A percentile compares a stretch with the other conserved stretches of the same genome.
phyloP scores from a whole-genome alignment of 805 yeast genomes.

The Monosporozyma solicola region DNA sequence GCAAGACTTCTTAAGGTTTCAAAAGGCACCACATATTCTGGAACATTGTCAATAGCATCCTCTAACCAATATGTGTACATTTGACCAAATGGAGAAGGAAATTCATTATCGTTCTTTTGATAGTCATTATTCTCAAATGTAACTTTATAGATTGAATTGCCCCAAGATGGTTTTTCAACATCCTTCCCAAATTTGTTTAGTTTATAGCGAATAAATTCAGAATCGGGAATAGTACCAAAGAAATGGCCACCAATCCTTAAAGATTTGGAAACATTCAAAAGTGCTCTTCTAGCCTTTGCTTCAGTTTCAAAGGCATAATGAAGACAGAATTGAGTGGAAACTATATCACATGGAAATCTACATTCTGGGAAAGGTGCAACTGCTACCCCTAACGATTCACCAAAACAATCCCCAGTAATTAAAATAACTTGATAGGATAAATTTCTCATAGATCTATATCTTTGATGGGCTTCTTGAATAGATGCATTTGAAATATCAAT shows the following conservation, averaged over 20 bases:
- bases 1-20: slow-evolving; percentile 78
- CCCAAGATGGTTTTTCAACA: slow-evolving; percentile 59
- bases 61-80: slow-evolving; percentile 69
- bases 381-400: slow-evolving; percentile 55
- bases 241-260: slow-evolving; percentile 78
- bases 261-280: slow-evolving; percentile 67
- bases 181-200: slow-evolving; percentile 40
- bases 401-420: slow-evolving; percentile 89
- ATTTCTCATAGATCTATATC: slow-evolving; percentile 52
- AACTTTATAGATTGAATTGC: slow-evolving; percentile 76
- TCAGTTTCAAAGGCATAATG: slow-evolving; percentile 93
- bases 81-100: slow-evolving; percentile 73
- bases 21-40: slow-evolving; percentile 94
- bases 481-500: slow-evolving; percentile 88
- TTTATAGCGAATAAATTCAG: slow-evolving; percentile 70
- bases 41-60: slow-evolving; percentile 95
- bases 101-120: slow-evolving; percentile 59
- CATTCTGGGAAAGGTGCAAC: slow-evolving; percentile 59
- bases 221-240: slow-evolving; percentile 89
- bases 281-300: slow-evolving; percentile 59
- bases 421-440: slow-evolving; percentile 70
- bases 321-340: slow-evolving; percentile 83
- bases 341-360: slow-evolving; percentile 75
- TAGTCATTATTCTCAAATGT: slow-evolving; percentile 64
- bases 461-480: slow-evolving; percentile 68